A percentile compares a stretch with the other conserved stretches of the same genome.
These are phyloP conservation scores for Salvia rosmarinus DNA, from an alignment of 257 asterid species.

Conservation along the genomic window DNA sequence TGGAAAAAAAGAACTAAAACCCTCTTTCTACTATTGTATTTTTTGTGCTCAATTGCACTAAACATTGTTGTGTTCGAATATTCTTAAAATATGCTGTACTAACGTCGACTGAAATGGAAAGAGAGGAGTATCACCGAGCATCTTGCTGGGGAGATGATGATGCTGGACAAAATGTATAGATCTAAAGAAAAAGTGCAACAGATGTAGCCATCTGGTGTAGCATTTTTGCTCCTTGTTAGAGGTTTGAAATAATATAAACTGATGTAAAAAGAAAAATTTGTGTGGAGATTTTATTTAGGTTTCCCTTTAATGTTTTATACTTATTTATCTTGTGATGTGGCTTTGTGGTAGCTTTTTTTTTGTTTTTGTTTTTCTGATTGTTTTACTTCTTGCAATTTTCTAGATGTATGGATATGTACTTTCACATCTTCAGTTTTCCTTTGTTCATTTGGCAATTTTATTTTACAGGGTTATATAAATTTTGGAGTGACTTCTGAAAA, in stretches of 20 bases:
- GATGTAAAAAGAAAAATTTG: background rate
- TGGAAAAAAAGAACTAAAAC: background rate
- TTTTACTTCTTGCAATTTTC: slow-evolving; percentile 25
- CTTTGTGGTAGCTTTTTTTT: slow-evolving; percentile 18
- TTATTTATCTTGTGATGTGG: background rate
- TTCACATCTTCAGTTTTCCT: slow-evolving; percentile 14
- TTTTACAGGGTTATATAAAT: slow-evolving; percentile 86
- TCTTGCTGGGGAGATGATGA: background rate
- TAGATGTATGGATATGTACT: slow-evolving; percentile 10
- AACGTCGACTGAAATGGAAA: slow-evolving; percentile 11
- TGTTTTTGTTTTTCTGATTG: slow-evolving; percentile 11
- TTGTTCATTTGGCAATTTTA: slow-evolving; percentile 29
- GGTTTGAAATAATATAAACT: slow-evolving; percentile 7
- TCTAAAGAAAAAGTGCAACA: slow-evolving; percentile 1
- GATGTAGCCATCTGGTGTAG: slow-evolving; percentile 5
- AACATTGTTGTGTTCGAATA: background rate
- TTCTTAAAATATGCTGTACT: slow-evolving; percentile 17
- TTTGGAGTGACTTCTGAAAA: slow-evolving; percentile 84
- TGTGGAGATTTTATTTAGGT: slow-evolving; percentile 6
- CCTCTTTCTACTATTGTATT: background rate
- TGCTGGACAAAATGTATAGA: slow-evolving; percentile 23
- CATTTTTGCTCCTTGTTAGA: slow-evolving; percentile 7
- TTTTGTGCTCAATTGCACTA: slow-evolving; percentile 7
- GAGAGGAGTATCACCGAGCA: background rate
- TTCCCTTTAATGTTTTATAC: background rate